phyloP scores from a whole-genome alignment of 805 yeast genomes.

The Wickerhamomyces chaumierensis region DNA sequence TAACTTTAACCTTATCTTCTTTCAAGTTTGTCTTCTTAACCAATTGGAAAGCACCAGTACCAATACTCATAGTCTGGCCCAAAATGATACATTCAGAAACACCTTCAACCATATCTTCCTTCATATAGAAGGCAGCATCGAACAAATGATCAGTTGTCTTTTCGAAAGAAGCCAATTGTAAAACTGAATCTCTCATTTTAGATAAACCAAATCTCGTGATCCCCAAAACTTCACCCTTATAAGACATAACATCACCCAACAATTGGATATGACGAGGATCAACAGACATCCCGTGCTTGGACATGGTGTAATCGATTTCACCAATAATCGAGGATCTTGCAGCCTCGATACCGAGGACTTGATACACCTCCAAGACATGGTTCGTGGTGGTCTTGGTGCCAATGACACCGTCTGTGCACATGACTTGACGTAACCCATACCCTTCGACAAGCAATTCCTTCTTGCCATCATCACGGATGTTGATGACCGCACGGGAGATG shows the following conservation, averaged over 20 bases:
- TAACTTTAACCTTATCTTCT: conserved; percentile 31
- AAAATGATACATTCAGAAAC: conserved; percentile 94
- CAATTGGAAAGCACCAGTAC: conserved; percentile 92
- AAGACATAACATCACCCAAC: conserved; percentile 97
- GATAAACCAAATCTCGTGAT: conserved; percentile 96
- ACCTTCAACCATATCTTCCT: conserved; percentile 91
- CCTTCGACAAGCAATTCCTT: conserved; percentile 96
- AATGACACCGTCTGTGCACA: conserved; percentile 94
- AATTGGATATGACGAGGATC: conserved; percentile 99
- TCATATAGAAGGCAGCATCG: conserved; percentile 97
- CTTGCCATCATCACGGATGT: conserved; percentile 74
- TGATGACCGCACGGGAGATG: conserved; percentile 92
- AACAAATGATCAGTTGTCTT: conserved; percentile 97
- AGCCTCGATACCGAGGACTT: conserved; percentile 94
- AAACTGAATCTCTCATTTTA: conserved; percentile 95
- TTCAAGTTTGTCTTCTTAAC: conserved; percentile 45
- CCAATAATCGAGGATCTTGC: conserved; percentile 87
- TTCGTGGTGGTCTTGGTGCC: conserved; percentile 83
- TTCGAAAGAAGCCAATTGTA: conserved; percentile 94
- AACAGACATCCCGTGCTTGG: conserved; percentile 98
- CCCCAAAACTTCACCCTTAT: conserved; percentile 96
- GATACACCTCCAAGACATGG: conserved; percentile 81
- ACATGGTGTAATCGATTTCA: conserved; percentile 96
- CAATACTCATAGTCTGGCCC: conserved; percentile 96
- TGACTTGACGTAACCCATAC: conserved; percentile 89